Conservation (phyloP, 2,329 filamentous ascomycete genomes). For the Aspergillus amoenus region DNA sequence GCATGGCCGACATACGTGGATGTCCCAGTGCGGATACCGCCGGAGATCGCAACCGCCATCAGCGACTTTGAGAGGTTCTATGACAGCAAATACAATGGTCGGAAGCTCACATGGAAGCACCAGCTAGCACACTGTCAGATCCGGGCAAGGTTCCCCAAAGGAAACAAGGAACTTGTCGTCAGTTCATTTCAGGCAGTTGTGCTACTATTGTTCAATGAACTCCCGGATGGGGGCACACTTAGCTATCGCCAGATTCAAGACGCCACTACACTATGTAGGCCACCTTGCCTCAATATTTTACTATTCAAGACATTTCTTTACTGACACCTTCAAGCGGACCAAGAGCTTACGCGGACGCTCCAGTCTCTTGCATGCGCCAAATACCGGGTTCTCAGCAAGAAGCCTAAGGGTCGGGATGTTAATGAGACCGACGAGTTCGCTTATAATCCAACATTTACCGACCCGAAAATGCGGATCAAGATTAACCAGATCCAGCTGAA, state of each 20-base stretch:
- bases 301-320: background rate
- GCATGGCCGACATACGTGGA: constrained; percentile 94
- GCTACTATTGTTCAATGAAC: constrained; percentile 82
- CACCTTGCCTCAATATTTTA: background rate
- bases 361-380: constrained; percentile 94
- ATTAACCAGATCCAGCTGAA: constrained; percentile 98
- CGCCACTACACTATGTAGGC: constrained; percentile 68
- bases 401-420: constrained; percentile 81
- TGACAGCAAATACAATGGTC: constrained; percentile 82
- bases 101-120: constrained; percentile 88
- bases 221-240: constrained; percentile 62
- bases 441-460: constrained; percentile 73
- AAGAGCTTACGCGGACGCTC: constrained; percentile 82
- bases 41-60: constrained; percentile 72
- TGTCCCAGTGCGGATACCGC: constrained; percentile 69
- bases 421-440: constrained; percentile 76
- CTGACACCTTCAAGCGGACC: constrained; percentile 53
- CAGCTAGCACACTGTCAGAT: constrained; percentile 87
- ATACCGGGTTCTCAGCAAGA: constrained; percentile 77
- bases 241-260: constrained; percentile 73
- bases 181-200: constrained; percentile 91
- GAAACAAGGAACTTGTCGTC: constrained; percentile 83
- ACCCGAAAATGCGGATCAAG: constrained; percentile 87
- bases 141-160: constrained; percentile 75
- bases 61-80: constrained; percentile 83